Base-by-base conservation (phyloP, 768 basidiomycete genomes). In the Auriscalpium orientale region DNA sequence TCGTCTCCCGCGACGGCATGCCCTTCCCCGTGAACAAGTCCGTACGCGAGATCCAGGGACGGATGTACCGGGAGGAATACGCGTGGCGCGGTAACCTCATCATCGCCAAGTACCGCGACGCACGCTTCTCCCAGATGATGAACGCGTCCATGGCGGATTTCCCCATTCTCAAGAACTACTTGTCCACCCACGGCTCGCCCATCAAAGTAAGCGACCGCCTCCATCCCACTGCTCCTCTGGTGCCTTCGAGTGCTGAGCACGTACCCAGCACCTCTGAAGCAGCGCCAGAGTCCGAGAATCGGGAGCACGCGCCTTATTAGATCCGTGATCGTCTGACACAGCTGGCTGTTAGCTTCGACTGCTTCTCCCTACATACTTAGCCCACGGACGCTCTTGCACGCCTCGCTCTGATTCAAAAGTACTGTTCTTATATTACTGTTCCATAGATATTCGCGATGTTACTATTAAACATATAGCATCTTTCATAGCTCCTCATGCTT, bases 31-130 rank as follows among this genome's bases (percentile, higher is more conserved):
- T 87, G 63, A 91, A 91, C 74, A 86, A 85, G 64, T 78, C 77
- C 61, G 78, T 91, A 57, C 79, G 80, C 22, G 88, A 90, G 52
- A 85, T 90, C 57, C 89, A 91, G 68, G 86, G 81, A 20, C 67
- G 68, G 36, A 37, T 55, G 44, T 89, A 78, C 70, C 76, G 72
- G 62, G 87, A 89, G 65, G 76, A 79, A 53, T 63, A 64, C 54
- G 86, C 88, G 44, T 91, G 89, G 89, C 79, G 87, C 49, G 89
- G 89, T 21, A 89, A 90, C 69, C 78, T 91, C 53, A 74, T 91
- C 60, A 73, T 89, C 46, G 87, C 84, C 43, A 91, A 91, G 69
- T 91, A 79, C 59, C 66, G 65, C 44, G 76, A 79, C 63, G 66
- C 67, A 34, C 68, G 70, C 8, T 79, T 76, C 66, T 69, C 72